Base-by-base conservation (phyloP, 306 rosid species). In the Parietaria judaica region DNA sequence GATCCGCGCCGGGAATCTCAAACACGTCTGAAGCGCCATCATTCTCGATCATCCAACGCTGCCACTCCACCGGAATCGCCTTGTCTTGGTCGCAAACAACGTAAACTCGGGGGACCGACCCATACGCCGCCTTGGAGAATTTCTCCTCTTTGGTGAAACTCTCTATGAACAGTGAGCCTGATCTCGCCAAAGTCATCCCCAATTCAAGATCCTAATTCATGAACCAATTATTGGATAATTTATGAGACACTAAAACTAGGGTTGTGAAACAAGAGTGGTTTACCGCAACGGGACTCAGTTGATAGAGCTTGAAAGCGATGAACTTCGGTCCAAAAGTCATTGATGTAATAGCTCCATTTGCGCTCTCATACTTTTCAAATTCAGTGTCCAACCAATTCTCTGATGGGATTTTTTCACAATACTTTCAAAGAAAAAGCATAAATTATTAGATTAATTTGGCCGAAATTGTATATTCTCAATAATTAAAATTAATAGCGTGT, bases 201-300 rank as follows among this genome's bases (percentile, higher is more conserved):
- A 83, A 70, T 54, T 86, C 90, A 11, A 70, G 35, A 77, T 83
- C 95, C 89, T 86, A 49, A 45, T 49, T 1, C 3, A 61, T 2
- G 39, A 36, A 57, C 4, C 53, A 49, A 49, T 0, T 7, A 49
- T 5, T 5, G 45, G 9, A 41, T 41, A 41, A 41, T 41, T 39
- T 3, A 41, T 3, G 45, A 41, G 2, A 53, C 14, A 14, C 10
- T 23, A 56, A 56, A 9, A 49, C 13, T 49, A n/a, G 0, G 41
- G 9, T 3, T 31, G 13, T 36, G 38, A 11, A 48, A 47, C 34
- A 31, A 10, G 54, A 14, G 12, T 11, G 31, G 14, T 41, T 41
- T 65, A 85, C 95, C 95, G 83, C 82, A 31, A 6, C 37, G 44
- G 88, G 75, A 37, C 80, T 59, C 15, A 74, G 79, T 41, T 89